Evolutionary conservation across 2,329 filamentous ascomycete genomes (phyloP), one percentile per base, ranked within the genome.

Genomic region (Diaporthe capsici): DNA sequence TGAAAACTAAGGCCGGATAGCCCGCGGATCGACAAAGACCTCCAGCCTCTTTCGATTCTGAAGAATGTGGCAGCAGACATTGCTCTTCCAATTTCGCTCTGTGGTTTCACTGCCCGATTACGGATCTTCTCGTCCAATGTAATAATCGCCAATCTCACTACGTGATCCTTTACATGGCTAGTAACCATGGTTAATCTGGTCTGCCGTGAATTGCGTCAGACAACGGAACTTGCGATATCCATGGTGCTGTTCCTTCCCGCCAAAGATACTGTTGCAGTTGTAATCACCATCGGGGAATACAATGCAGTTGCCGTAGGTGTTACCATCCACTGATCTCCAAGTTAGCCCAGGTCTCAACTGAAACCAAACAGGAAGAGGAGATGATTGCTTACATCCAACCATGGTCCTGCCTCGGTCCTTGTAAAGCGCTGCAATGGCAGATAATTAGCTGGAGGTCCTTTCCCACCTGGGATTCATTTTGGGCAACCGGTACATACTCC

Each of bases 181-280:
- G 3, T 28, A 20, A 25, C 63, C 63, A 12, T 67, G 10, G 63
- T 51, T 67, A 12, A 67, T 67, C 63, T 67, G 63, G 44, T 51
- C 63, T 6, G 63, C 63, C 28, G 63, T 67, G 22, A 67, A 67
- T 10, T 51, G 63, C 28, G 63, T 67, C 28, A 67, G 44, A 25
- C 63, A 67, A 37, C 63, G 63, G 44, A 67, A 67, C 22, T 67
- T 67, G 63, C 63, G 63, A 25, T 67, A 67, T 2, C 44, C 63
- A 1, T 67, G 63, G 31, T 67, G 63, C 28, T 67, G 63, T 49
- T 67, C 63, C 31, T 67, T 67, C 3, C 63, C 44, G 20, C 28
- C 44, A 25, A 67, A 67, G 25, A 67, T 67, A 12, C 42, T 49
- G 28, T 49, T 67, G 61, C 61, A 67, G 42, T 67, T 1, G 12